A percentile compares a stretch with the other conserved stretches of the same genome.
Conservation (phyloP, 805 yeast genomes). For the Barnettozyma wickerhamii region DNA sequence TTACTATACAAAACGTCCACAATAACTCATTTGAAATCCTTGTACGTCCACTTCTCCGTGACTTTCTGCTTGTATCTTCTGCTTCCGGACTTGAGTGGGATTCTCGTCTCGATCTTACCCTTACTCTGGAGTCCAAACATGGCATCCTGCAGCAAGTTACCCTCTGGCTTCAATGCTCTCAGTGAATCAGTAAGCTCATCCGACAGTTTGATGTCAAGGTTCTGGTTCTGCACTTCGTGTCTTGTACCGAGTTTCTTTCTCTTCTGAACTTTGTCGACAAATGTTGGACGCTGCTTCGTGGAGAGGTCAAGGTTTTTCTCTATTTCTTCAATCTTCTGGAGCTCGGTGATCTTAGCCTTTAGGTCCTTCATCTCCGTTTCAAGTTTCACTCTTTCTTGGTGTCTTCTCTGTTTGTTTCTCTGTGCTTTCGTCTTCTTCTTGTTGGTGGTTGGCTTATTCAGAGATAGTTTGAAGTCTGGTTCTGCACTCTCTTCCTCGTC, state of each 20-base stretch:
- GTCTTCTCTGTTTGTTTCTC: slow-evolving; percentile 66
- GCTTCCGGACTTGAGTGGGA: slow-evolving; percentile 50
- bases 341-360: slow-evolving; percentile 55
- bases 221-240: slow-evolving; percentile 41
- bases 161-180: slow-evolving; percentile 85
- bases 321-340: slow-evolving; percentile 42
- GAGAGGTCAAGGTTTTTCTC: slow-evolving; percentile 24
- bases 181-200: slow-evolving; percentile 86
- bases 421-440: slow-evolving; percentile 75
- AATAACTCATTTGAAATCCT: slow-evolving; percentile 61
- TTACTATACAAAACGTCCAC: neutral
- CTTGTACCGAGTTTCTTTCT: slow-evolving; percentile 41
- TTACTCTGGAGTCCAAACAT: slow-evolving; percentile 76
- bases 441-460: slow-evolving; percentile 62
- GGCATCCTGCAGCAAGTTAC: slow-evolving; percentile 77
- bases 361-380: slow-evolving; percentile 54
- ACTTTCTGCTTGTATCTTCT: slow-evolving; percentile 68
- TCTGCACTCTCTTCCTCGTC: slow-evolving; percentile 30
- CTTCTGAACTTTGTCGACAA: slow-evolving; percentile 30
- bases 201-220: slow-evolving; percentile 73
- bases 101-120: slow-evolving; percentile 85
- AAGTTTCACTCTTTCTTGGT: slow-evolving; percentile 53
- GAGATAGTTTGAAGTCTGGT: slow-evolving; percentile 49
- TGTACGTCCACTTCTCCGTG: slow-evolving; percentile 91
- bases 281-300: slow-evolving; percentile 17